A percentile compares a stretch with the other conserved stretches of the same genome.
phyloP scores from a whole-genome alignment of 768 basidiomycete species.

The Collybiopsis confluens region DNA sequence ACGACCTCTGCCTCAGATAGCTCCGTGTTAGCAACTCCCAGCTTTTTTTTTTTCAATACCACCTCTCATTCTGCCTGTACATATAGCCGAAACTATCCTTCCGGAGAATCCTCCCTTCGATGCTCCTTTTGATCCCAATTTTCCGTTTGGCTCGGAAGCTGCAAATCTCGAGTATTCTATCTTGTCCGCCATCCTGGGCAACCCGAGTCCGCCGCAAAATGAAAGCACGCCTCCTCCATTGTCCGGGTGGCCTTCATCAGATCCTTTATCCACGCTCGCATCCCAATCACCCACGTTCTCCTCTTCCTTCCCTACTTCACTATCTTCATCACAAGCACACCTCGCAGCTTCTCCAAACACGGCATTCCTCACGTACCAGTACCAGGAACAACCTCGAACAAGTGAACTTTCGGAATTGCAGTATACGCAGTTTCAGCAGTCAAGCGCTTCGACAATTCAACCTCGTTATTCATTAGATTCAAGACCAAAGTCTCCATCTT shows the following conservation, averaged over 20 bases:
- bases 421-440: conserved; percentile 27
- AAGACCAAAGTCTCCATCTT: conserved; percentile 36
- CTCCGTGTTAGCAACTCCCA: conserved; percentile 25
- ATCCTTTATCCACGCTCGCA: conserved; percentile 25
- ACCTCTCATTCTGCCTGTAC: conserved; percentile 10
- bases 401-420: conserved; percentile 36
- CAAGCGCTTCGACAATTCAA: conserved; percentile 29
- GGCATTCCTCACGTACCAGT: conserved; percentile 45
- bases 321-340: not conserved
- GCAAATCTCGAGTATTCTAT: conserved; percentile 96
- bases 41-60: not conserved
- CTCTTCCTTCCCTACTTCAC: conserved; percentile 1
- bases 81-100: conserved; percentile 46
- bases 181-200: conserved; percentile 85
- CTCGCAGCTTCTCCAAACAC: conserved; percentile 12
- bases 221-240: conserved; percentile 34
- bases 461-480: conserved; percentile 50
- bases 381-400: conserved; percentile 29
- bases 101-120: conserved; percentile 59
- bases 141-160: conserved; percentile 80
- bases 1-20: conserved; percentile 22
- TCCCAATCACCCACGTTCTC: conserved; percentile 20
- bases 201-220: conserved; percentile 54
- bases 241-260: conserved; percentile 36
- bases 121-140: conserved; percentile 55